Percentiles rank a stretch among this genome's conserved stretches.
phyloP scores from a whole-genome alignment of 495 filamentous ascomycete species.

The Poronia punctata region DNA sequence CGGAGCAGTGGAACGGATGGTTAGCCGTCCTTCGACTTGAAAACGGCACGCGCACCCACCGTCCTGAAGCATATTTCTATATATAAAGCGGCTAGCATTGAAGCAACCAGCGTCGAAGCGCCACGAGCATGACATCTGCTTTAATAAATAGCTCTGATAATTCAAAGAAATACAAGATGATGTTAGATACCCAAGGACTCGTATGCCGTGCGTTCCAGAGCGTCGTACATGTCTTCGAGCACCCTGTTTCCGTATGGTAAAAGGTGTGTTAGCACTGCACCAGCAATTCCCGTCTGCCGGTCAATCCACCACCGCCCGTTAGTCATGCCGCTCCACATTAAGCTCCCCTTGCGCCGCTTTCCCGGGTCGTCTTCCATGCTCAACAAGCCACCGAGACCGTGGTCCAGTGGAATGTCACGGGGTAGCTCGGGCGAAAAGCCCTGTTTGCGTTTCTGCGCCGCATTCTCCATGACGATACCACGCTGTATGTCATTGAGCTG shows the following conservation, averaged over 20 bases:
- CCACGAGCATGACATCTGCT: too few relatives aligned
- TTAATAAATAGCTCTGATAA: too few relatives aligned
- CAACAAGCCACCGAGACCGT: conserved; percentile 27
- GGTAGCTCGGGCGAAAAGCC: conserved; percentile 10
- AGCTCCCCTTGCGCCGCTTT: conserved; percentile 21
- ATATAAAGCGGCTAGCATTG: too few relatives aligned
- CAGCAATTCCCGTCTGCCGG: conserved; percentile 20
- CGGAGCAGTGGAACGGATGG: conserved; percentile 90
- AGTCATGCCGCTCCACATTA: conserved; percentile 31
- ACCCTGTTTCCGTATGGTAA: not conserved
- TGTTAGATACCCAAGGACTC: too few relatives aligned
- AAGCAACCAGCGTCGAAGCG: not conserved
- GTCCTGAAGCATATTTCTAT: too few relatives aligned
- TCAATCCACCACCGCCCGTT: conserved; percentile 28
- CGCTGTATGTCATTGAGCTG: conserved; percentile 16
- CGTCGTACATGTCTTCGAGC: not conserved
- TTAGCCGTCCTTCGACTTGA: conserved; percentile 34
- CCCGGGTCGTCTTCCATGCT: conserved; percentile 14
- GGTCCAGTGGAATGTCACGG: conserved; percentile 21
- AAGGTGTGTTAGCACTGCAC: conserved; percentile 23
- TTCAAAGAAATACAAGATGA: too few relatives aligned
- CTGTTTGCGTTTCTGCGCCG: conserved; percentile 19
- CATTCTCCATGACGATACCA: conserved; percentile 14
- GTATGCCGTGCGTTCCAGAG: not conserved
- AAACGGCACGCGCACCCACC: too few relatives aligned